Base-by-base conservation (phyloP, 2,329 filamentous ascomycete genomes). In the Biscogniauxia marginata region DNA sequence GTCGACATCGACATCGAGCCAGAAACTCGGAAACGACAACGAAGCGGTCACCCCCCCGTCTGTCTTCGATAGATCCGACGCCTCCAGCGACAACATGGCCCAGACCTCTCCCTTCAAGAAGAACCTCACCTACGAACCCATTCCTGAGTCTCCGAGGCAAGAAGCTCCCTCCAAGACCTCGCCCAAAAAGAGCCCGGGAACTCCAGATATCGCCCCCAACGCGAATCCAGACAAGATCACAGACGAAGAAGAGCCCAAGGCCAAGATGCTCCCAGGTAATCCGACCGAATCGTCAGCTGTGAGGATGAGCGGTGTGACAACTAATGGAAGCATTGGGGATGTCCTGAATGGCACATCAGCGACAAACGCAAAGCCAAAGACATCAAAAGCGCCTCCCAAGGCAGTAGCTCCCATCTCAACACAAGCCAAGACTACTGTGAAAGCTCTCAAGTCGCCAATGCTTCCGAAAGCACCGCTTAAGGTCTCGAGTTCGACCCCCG, bases 71-170 rank as follows among this genome's bases (percentile, higher is more conserved):
- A 76, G 72, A 59, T 55, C 71, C 16, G 71, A 75, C 51, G 59
- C 67, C n/a, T 70, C 73, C 39, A 52, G 61, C 34, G 70, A 73
- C 25, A 67, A 62, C 45, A 61, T 70, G 63, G 61, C 70, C 7
- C 71, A 65, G 50, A 69, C 58, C 8, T 50, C 63, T 20, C 50
- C 70, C 5, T 65, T 71, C 54, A 73, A 70, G 64, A 67, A 66
- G n/a, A 73, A 68, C 47, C 60, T 74, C 22, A 62, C 72, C 39
- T 69, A 74, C 44, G 75, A 78, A 55, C 62, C 76, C 1, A 77
- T 79, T 50, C 71, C 74, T 16, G 76, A 79, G 58, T 76, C 76
- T 1, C 75, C 77, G 22, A 68, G 61, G n/a, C 64, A 61, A 53
- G 57, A 54, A 24, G 60, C 55, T 13, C 61, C 65, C 19, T 25